Conservation (phyloP, 352 stramenopile genomes). For the Peronosclerospora sorghi region DNA sequence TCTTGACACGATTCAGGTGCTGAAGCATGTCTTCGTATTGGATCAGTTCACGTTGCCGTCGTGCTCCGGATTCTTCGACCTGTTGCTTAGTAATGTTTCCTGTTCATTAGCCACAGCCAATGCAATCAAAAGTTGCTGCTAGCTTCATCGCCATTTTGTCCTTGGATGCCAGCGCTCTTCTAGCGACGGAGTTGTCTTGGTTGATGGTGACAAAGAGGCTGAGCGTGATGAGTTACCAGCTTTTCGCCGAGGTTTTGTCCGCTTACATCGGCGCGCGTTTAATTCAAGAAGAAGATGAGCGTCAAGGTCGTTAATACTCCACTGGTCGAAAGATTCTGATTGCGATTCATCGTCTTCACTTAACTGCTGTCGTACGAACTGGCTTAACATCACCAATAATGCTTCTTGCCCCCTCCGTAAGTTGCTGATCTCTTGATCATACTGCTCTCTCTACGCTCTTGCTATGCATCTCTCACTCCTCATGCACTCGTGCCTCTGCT, state of each 20-base stretch:
- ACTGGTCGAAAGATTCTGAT: conserved; percentile 12
- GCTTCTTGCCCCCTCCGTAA: no score
- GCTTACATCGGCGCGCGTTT: conserved; percentile 22
- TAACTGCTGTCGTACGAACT: no score
- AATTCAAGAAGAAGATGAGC: conserved; percentile 16
- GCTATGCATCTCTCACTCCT: conserved; percentile 30
- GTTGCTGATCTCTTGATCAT: conserved; percentile 32
- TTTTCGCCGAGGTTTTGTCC: conserved; percentile 9
- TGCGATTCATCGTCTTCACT: no score
- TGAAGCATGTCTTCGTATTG: conserved; percentile 37
- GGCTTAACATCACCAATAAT: no score
- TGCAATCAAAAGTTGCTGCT: conserved; percentile 20
- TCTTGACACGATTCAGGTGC: conserved; percentile 45
- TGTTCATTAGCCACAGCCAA: conserved; percentile 65
- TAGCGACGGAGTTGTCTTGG: conserved; percentile 9
- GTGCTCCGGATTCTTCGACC: conserved; percentile 19
- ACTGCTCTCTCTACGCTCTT: conserved; percentile 26
- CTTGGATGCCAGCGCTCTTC: conserved; percentile 26
- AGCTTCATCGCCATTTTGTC: conserved; percentile 32
- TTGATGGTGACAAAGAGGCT: conserved; percentile 3
- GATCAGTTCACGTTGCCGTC: conserved; percentile 24
- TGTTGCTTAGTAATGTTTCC: conserved; percentile 54
- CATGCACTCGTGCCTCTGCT: conserved; percentile 23
- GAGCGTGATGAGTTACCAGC: conserved; percentile 6
- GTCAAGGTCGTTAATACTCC: conserved; percentile 30